Percentiles rank a stretch among this genome's conserved stretches.
Evolutionary conservation across 2,329 filamentous ascomycete species (phyloP).

Genomic region (Aureobasidium pullulans): DNA sequence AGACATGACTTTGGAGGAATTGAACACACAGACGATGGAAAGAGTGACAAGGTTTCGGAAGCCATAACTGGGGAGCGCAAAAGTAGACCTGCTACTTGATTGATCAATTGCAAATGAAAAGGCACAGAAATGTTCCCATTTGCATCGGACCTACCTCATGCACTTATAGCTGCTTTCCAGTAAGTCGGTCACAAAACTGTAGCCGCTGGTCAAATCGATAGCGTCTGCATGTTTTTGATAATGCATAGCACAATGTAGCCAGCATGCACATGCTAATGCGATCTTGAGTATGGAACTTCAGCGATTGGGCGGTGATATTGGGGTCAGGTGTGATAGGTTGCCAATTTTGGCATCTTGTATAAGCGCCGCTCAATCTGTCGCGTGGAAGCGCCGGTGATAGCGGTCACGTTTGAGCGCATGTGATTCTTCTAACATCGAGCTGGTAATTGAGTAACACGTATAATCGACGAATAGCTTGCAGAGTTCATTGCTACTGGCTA

Average conservation of each 20-base stretch:
- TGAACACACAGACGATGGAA: constrained; percentile 4
- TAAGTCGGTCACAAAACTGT: background rate
- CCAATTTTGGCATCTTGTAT: background rate
- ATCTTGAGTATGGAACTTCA: no score
- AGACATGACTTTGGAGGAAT: constrained; percentile 12
- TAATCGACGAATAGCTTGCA: no score
- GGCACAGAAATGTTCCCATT: background rate
- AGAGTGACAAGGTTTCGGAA: constrained; percentile 8
- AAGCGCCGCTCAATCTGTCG: background rate
- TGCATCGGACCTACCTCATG: background rate
- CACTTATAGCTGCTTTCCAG: background rate
- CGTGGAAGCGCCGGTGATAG: background rate
- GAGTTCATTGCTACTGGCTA: no score
- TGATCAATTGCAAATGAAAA: background rate
- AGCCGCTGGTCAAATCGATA: constrained; percentile 8
- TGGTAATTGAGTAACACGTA: no score
- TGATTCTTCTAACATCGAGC: background rate
- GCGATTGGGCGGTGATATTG: background rate
- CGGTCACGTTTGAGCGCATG: background rate
- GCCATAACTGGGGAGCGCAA: background rate
- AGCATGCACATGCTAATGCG: background rate
- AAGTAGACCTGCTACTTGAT: background rate
- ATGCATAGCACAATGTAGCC: background rate
- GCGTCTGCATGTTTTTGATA: background rate
- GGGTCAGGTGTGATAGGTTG: background rate